Evolutionary conservation across 164 flowering plant species (phyloP), one percentile per base, ranked within the genome.

Genomic region (Dillenia suffruticosa): DNA sequence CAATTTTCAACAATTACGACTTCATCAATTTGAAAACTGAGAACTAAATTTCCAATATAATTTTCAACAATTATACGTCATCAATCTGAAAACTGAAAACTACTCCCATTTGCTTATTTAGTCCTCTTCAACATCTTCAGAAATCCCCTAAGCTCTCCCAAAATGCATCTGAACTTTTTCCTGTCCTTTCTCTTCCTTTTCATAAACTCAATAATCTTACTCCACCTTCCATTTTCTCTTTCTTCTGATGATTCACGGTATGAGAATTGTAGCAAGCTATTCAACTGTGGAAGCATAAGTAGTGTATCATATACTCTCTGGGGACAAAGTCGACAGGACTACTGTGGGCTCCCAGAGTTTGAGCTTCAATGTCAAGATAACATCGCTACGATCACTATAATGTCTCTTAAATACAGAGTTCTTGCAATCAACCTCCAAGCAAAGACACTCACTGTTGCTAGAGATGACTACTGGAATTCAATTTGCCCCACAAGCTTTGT

Each of bases 311-410:
- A 62, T 32, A 68, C 72, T 19, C 63, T 63, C 12, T 69, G 68
- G 72, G 68, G 63, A 9, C 14, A 32, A 0, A 54, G 52, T 15
- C 46, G 63, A 32, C 56, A 68, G 6, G 12, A 19, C 7, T 40
- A 48, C 10, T 68, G 71, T 49, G 72, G 72, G 19, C 53, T 59
- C 9, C 68, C 64, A 3, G 49, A n/a, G 10, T 64, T 69, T 12
- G 12, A 56, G 55, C 58, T 69, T 5, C 44, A 54, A 5, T 69
- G 68, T 19, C 12, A 40, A 7, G 56, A 14, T n/a, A 44, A 57
- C 15, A 12, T 1, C 49, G 13, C 59, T 7, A 10, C 9, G 1
- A 54, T 68, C 40, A 9, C n/a, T 9, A 55, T 67, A 12, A 17
- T 4, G 44, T 5, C 8, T 19, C 45, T 14, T 19, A 12, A 14